Evolutionary conservation across 202 grass and related monocot genomes (phyloP).

Genomic region (Dendrocalamus latiflorus): DNA sequence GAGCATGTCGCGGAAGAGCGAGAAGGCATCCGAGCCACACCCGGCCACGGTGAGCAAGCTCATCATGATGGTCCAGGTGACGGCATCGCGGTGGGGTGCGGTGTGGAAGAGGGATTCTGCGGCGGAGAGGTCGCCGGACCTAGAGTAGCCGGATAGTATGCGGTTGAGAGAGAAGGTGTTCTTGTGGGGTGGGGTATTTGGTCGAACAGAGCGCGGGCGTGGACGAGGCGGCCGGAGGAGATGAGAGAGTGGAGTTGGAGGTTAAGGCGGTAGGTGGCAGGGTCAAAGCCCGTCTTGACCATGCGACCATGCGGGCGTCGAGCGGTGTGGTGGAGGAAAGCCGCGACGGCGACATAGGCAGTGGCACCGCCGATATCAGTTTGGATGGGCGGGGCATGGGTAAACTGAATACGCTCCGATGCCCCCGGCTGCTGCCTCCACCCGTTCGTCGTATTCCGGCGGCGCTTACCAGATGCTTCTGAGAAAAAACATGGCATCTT

Average conservation of each 20-base stretch:
- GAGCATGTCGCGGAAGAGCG: conserved; percentile 59
- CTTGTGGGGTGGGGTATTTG: conserved; percentile 42
- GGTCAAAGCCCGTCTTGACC: conserved; percentile 51
- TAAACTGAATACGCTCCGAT: too few relatives aligned
- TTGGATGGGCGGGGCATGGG: too few relatives aligned
- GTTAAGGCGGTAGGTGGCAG: conserved; percentile 21
- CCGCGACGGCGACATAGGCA: too few relatives aligned
- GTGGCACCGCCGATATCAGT: background rate
- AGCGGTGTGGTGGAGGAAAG: too few relatives aligned
- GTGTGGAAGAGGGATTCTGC: conserved; percentile 37
- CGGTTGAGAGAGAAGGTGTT: conserved; percentile 47
- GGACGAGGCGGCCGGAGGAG: conserved; percentile 9
- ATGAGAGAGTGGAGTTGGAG: conserved; percentile 5
- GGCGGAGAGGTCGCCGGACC: background rate
- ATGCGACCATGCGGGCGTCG: background rate
- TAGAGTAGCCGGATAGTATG: conserved; percentile 13
- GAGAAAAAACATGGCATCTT: too few relatives aligned
- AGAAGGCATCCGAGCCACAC: conserved; percentile 25
- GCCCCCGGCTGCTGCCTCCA: too few relatives aligned
- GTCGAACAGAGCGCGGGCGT: conserved; percentile 52
- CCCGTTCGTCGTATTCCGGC: too few relatives aligned
- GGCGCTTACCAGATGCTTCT: too few relatives aligned
- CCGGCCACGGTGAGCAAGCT: conserved; percentile 15
- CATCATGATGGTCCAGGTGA: conserved; percentile 83
- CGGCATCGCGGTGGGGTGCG: conserved; percentile 19